Evolutionary conservation across 805 yeast species (phyloP).

Genomic region (Teunomyces stri): DNA sequence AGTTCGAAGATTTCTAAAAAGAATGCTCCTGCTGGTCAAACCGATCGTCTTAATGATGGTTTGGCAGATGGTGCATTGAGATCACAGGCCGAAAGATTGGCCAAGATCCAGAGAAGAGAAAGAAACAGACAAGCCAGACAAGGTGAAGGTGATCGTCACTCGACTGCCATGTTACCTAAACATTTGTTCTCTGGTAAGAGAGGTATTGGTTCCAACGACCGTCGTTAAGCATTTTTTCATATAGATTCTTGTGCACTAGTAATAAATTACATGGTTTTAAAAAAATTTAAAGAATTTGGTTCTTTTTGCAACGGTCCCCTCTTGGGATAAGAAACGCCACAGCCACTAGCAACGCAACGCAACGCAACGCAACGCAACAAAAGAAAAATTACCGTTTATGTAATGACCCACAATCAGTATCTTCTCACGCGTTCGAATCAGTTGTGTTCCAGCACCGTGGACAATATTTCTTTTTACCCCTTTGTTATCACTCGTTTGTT

Average conservation of each 20-base stretch:
- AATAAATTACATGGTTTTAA: neutral
- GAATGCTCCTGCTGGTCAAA: conserved; percentile 54
- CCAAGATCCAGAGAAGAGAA: conserved; percentile 87
- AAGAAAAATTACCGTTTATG: too few species aligned
- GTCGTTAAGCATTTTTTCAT: conserved; percentile 53
- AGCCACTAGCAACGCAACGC: too few species aligned
- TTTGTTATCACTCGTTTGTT: neutral
- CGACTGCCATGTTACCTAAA: conserved; percentile 81
- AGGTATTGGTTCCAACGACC: conserved; percentile 89
- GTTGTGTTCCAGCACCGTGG: neutral
- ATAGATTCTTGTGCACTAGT: conserved; percentile 4
- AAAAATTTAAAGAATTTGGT: too few species aligned
- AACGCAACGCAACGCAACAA: too few species aligned
- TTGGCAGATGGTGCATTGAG: conserved; percentile 76
- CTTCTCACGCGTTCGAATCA: neutral
- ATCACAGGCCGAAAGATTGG: conserved; percentile 81
- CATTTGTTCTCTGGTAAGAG: conserved; percentile 96
- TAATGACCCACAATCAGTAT: neutral
- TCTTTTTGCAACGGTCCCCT: neutral
- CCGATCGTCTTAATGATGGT: conserved; percentile 85
- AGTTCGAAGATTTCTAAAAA: conserved; percentile 43
- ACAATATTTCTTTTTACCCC: neutral
- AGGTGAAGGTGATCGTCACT: conserved; percentile 95
- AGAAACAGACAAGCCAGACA: conserved; percentile 88
- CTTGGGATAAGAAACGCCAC: neutral